phyloP scores from a whole-genome alignment of 805 yeast genomes.

The Alloascoidea africana region DNA sequence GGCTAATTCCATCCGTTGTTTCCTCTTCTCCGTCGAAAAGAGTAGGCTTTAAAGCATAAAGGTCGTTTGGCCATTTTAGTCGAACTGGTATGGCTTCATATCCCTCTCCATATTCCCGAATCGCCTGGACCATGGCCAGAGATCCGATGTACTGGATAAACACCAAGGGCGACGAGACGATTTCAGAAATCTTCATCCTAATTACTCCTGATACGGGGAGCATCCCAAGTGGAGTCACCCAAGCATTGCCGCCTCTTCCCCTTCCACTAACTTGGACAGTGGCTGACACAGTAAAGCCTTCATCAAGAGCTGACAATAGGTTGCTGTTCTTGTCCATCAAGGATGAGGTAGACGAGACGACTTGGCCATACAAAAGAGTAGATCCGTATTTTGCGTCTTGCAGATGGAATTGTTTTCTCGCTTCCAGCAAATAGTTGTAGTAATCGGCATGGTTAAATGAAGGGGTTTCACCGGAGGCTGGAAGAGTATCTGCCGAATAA shows the following conservation, averaged over 20 bases:
- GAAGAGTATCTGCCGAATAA: conserved; percentile 20
- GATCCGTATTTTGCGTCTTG: conserved; percentile 39
- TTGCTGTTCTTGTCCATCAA: conserved; percentile 60
- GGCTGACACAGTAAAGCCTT: conserved; percentile 55
- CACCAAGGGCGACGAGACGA: conserved; percentile 41
- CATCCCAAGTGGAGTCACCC: conserved; percentile 93
- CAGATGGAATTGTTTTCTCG: conserved; percentile 13
- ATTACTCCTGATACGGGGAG: conserved; percentile 66
- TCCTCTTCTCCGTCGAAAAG: conserved; percentile 6
- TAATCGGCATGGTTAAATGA: conserved; percentile 53
- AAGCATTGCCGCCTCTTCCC: conserved; percentile 88
- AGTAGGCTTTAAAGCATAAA: conserved; percentile 53
- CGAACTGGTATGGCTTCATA: conserved; percentile 65
- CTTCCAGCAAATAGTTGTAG: conserved; percentile 24
- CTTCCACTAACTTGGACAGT: conserved; percentile 81
- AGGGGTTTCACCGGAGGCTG: conserved; percentile 45
- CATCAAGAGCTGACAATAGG: conserved; percentile 44
- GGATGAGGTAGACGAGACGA: conserved; percentile 75
- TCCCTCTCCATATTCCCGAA: conserved; percentile 45
- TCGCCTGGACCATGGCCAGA: conserved; percentile 70
- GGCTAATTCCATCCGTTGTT: conserved; percentile 7
- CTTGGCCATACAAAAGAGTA: conserved; percentile 64
- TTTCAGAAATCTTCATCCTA: conserved; percentile 28
- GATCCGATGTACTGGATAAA: conserved; percentile 79
- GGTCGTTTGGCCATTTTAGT: conserved; percentile 95